Conservation (phyloP, 352 stramenopile genomes). For the Phytophthora multivora region DNA sequence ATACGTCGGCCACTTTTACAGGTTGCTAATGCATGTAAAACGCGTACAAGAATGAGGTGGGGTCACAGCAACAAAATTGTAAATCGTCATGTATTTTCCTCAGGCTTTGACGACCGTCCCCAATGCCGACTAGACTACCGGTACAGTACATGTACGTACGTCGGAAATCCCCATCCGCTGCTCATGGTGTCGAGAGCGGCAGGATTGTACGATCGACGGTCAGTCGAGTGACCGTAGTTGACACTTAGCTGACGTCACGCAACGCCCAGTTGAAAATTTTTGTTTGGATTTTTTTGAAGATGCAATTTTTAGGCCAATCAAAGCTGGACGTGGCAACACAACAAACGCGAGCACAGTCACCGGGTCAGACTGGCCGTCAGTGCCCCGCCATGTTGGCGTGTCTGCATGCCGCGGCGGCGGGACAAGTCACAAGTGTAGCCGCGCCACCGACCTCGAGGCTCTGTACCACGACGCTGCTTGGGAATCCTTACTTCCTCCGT, state of each 20-base stretch:
- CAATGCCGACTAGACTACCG: too few species aligned
- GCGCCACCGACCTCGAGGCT: slow-evolving; percentile 1
- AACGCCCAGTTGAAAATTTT: slow-evolving; percentile 17
- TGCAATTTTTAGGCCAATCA: slow-evolving; percentile 9
- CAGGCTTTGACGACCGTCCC: too few species aligned
- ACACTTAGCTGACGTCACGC: neutral
- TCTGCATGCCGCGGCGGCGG: slow-evolving; percentile 7
- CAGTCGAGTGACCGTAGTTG: slow-evolving; percentile 1
- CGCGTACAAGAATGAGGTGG: too few species aligned
- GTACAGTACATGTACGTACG: too few species aligned
- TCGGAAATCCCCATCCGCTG: neutral
- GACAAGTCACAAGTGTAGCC: slow-evolving; percentile 1
- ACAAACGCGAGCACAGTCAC: slow-evolving; percentile 1
- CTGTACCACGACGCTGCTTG: slow-evolving; percentile 8
- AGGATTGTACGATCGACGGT: slow-evolving; percentile 1
- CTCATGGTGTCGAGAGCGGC: slow-evolving; percentile 7
- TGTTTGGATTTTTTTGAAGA: slow-evolving; percentile 26
- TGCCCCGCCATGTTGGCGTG: slow-evolving; percentile 6
- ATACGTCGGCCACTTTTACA: too few species aligned
- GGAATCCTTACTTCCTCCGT: neutral
- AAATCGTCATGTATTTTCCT: too few species aligned
- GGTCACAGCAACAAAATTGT: too few species aligned
- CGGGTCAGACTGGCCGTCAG: neutral
- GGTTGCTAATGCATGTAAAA: too few species aligned
- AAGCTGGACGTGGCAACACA: neutral